These are phyloP conservation scores for Elsinoe perseae DNA, from an alignment of 2,329 filamentous ascomycete genomes.

Conservation along the genomic window DNA sequence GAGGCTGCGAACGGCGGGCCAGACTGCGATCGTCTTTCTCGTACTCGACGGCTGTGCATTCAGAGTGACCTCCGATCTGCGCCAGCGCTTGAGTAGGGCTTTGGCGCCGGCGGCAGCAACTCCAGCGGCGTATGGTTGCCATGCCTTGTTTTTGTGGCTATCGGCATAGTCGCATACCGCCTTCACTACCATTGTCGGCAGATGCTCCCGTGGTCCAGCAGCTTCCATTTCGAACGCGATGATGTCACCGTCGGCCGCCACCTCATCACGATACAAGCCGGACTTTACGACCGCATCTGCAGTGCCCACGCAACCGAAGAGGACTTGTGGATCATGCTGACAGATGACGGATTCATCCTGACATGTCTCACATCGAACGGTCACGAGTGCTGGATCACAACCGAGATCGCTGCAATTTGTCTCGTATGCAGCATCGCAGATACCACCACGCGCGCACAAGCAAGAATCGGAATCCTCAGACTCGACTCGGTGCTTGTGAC, in stretches of 20 bases:
- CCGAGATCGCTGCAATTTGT: not conserved
- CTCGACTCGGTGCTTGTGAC: not conserved
- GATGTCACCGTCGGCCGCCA: slow-evolving; percentile 15
- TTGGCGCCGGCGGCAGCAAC: slow-evolving; percentile 17
- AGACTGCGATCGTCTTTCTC: not conserved
- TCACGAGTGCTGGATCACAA: not conserved
- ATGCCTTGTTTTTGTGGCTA: slow-evolving; percentile 22
- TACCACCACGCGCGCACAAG: not conserved
- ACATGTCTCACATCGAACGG: not conserved
- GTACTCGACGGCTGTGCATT: no score
- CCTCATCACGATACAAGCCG: slow-evolving; percentile 4
- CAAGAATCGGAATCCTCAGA: not conserved
- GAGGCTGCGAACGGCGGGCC: not conserved
- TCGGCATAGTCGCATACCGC: slow-evolving; percentile 22
- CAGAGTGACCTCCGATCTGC: not conserved
- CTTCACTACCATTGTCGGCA: slow-evolving; percentile 19
- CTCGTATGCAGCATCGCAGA: not conserved
- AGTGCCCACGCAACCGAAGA: not conserved
- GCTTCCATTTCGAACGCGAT: slow-evolving; percentile 23
- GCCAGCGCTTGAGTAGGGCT: slow-evolving; percentile 8
- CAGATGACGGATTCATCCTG: not conserved
- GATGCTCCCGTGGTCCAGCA: slow-evolving; percentile 19
- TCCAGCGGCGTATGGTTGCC: slow-evolving; percentile 19
- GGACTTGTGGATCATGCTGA: not conserved
- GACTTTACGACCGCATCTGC: slow-evolving; percentile 15